A percentile compares a stretch with the other conserved stretches of the same genome.
Evolutionary conservation across 2,329 filamentous ascomycete species (phyloP).

Genomic region (Ustulina deusta): DNA sequence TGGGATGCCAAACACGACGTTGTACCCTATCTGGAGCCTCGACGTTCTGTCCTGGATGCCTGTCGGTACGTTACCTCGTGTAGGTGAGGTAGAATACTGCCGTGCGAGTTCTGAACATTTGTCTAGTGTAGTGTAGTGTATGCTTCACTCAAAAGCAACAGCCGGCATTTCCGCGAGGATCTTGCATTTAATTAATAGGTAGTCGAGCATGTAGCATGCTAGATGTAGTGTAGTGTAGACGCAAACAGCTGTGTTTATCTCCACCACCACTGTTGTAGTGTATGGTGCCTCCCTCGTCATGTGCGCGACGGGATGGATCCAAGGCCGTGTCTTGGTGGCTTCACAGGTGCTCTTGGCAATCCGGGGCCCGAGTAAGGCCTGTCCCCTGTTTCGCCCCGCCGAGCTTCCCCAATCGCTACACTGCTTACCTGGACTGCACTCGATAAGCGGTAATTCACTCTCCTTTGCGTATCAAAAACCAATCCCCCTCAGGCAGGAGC

Average conservation of each 20-base stretch:
- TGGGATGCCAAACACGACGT: too few relatives aligned
- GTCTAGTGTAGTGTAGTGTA: too few relatives aligned
- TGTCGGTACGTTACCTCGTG: too few relatives aligned
- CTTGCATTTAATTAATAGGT: neutral
- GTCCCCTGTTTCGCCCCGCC: slow-evolving; percentile 30
- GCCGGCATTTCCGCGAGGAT: neutral
- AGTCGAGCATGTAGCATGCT: neutral
- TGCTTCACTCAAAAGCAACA: neutral
- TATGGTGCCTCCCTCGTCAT: neutral
- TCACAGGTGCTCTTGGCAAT: slow-evolving; percentile 32
- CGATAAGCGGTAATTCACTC: too few relatives aligned
- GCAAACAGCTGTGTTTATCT: neutral
- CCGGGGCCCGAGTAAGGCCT: slow-evolving; percentile 13
- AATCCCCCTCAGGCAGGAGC: too few relatives aligned
- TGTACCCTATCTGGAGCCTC: too few relatives aligned
- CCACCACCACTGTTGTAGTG: neutral
- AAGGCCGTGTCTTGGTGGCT: slow-evolving; percentile 33
- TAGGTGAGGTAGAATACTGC: too few relatives aligned
- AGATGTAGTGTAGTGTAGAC: neutral
- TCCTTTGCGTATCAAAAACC: too few relatives aligned
- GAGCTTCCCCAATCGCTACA: neutral
- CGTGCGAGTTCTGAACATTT: too few relatives aligned
- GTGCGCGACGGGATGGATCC: slow-evolving; percentile 31
- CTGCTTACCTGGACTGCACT: too few relatives aligned
- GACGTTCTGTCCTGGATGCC: too few relatives aligned